Percentiles rank a stretch among this genome's conserved stretches.
These are phyloP conservation scores for Pittosporum tobira DNA, from an alignment of 129 eudicot species.

Conservation along the genomic window DNA sequence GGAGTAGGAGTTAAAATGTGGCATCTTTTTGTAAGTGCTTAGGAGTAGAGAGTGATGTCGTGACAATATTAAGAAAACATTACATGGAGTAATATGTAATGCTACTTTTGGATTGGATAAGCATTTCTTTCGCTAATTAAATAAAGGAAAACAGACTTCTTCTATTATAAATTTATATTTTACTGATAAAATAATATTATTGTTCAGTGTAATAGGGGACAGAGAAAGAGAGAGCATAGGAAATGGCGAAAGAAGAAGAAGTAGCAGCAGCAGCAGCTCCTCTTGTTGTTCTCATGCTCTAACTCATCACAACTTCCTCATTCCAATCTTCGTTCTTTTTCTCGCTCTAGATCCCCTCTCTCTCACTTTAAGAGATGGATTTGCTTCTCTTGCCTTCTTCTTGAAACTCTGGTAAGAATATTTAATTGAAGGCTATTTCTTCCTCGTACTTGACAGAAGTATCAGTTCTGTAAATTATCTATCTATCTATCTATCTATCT, in stretches of 20 bases:
- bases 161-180: slow-evolving; percentile 1
- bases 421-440: slow-evolving; percentile 10
- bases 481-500: too few species aligned
- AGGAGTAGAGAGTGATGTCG: too few species aligned
- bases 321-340: slow-evolving; percentile 8
- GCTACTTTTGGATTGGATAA: slow-evolving; percentile 48
- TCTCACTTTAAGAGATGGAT: not conserved
- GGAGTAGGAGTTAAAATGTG: too few species aligned
- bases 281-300: slow-evolving; percentile 19
- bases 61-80: too few species aligned
- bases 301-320: slow-evolving; percentile 28
- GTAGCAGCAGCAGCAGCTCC: slow-evolving; percentile 9
- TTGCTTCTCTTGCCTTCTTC: slow-evolving; percentile 2
- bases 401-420: slow-evolving; percentile 24
- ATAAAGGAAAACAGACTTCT: slow-evolving; percentile 20
- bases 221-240: slow-evolving; percentile 29
- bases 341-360: slow-evolving; percentile 6
- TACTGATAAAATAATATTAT: not conserved
- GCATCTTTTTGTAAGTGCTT: too few species aligned
- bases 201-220: slow-evolving; percentile 10
- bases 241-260: slow-evolving; percentile 48
- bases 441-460: slow-evolving; percentile 19
- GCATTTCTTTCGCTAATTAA: slow-evolving; percentile 40
- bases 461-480: too few species aligned
- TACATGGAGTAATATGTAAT: slow-evolving; percentile 17